Evolutionary conservation across 331 rosid genomes (phyloP), one percentile per base, ranked within the genome.

Genomic region (Pyracantha coccinea): DNA sequence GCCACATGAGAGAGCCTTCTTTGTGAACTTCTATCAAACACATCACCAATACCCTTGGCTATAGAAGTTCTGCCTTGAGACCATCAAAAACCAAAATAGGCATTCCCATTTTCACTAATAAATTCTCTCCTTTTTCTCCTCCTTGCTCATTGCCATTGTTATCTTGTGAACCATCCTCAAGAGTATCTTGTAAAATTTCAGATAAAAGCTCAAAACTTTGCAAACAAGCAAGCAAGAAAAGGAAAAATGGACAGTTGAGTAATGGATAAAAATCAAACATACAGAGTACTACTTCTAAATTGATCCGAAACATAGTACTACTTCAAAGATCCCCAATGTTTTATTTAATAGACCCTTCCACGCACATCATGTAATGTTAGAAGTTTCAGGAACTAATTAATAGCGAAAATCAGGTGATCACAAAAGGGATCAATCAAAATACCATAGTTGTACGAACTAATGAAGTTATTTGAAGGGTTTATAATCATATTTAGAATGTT

Each of bases 1-100:
- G 96, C 92, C 14, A 87, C 71, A 82, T 87, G 88, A 53, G 98
- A 86, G 31, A 88, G 88, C 82, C 78, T 86, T 76, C 75, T 78
- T 66, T 77, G 58, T 8, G 89, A 76, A 67, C 64, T 75, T 62
- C 58, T 86, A 53, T 86, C 81, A 54, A 82, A 72, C 77, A 88
- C 67, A 80, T 85, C 69, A 75, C 79, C 78, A 15, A 88, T 72
- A 35, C 88, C 97, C 81, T 82, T 93, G 70, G 94, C 98, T 53
- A 91, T 75, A 71, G 97, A 93, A 55, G 91, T 76, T 13, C 98
- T 31, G 86, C 86, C 76, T 76, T 81, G 69, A 89, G 54, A 20
- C 78, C 68, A 13, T 80, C 47, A 32, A 79, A 67, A n/a, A 79
- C 61, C 21, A 79, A 76, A 82, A 35, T 31, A 23, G 78, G 80